phyloP scores from a whole-genome alignment of 352 stramenopile genomes.

The Halophytophthora polymorphica region DNA sequence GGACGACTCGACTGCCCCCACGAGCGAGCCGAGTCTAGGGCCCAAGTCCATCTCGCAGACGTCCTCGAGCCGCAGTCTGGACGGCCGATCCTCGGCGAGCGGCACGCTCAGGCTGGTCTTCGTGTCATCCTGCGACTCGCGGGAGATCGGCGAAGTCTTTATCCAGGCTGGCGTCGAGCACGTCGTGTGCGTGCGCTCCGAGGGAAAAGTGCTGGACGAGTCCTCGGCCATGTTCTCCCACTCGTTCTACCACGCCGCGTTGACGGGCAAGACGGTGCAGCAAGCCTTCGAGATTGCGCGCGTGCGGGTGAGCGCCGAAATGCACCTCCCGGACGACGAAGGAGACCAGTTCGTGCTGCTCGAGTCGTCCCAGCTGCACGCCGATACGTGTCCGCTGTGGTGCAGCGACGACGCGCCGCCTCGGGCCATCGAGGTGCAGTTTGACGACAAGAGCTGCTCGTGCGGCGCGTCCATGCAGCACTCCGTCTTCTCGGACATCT shows the following conservation, averaged over 20 bases:
- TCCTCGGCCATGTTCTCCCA: constrained; percentile 73
- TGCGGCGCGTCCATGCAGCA: constrained; percentile 51
- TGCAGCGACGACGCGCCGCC: constrained; percentile 18
- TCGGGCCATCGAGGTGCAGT: constrained; percentile 52
- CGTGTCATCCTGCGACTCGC: constrained; percentile 78
- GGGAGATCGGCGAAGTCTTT: constrained; percentile 76
- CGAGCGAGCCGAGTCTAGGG: constrained; percentile 6
- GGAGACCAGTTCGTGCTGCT: constrained; percentile 78
- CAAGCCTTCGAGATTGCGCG: constrained; percentile 76
- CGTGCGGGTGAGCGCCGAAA: constrained; percentile 65
- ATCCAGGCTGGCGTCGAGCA: constrained; percentile 72
- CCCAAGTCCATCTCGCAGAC: constrained; percentile 7
- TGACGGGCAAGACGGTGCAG: constrained; percentile 69
- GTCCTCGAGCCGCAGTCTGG: constrained; percentile 25
- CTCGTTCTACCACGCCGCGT: constrained; percentile 74
- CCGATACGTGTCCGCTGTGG: constrained; percentile 43
- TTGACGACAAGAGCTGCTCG: constrained; percentile 39
- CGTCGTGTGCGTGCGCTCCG: constrained; percentile 75
- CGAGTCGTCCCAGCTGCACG: constrained; percentile 62
- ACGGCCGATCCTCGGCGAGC: constrained; percentile 19
- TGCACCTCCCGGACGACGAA: constrained; percentile 58
- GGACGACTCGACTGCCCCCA: constrained; percentile 2
- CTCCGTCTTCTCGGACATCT: constrained; percentile 72
- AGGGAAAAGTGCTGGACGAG: constrained; percentile 67
- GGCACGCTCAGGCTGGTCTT: constrained; percentile 76